These are phyloP conservation scores for Chimonanthus salicifolius DNA, from an alignment of 164 flowering plant species.

Conservation along the genomic window DNA sequence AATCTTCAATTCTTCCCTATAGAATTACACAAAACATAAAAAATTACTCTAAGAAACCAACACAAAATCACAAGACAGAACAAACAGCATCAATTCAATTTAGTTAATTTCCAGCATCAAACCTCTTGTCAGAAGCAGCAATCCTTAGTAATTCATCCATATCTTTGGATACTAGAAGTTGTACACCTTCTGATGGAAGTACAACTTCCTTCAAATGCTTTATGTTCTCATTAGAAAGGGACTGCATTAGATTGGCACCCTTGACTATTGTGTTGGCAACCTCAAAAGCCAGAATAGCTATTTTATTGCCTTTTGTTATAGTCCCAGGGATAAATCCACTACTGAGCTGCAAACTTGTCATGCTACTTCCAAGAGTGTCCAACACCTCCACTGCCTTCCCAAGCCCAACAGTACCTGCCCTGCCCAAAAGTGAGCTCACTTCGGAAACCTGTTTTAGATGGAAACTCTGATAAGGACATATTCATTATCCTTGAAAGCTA, in stretches of 20 bases:
- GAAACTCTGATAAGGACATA: neutral
- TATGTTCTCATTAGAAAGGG: constrained; percentile 72
- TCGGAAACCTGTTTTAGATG: constrained; percentile 55
- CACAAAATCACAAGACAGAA: neutral
- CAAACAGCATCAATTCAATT: neutral
- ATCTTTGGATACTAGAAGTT: constrained; percentile 61
- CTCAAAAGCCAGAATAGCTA: constrained; percentile 80
- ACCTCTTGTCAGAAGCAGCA: constrained; percentile 95
- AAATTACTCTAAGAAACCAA: neutral
- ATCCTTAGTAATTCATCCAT: constrained; percentile 67
- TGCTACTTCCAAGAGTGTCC: constrained; percentile 92
- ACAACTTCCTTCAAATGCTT: constrained; percentile 64
- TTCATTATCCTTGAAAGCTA: neutral
- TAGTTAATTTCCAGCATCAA: neutral
- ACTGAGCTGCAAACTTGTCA: constrained; percentile 59
- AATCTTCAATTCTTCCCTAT: constrained; percentile 77
- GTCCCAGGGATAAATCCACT: constrained; percentile 73
- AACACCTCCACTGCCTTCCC: constrained; percentile 90
- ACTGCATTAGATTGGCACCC: constrained; percentile 78
- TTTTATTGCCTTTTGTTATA: constrained; percentile 68
- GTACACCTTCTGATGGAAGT: constrained; percentile 82
- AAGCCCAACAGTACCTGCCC: constrained; percentile 77
- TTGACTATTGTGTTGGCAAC: constrained; percentile 88
- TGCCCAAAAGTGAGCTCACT: constrained; percentile 68
- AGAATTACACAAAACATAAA: constrained; percentile 7